Evolutionary conservation across 495 filamentous ascomycete genomes (phyloP).

Genomic region (Penicillium angulare): DNA sequence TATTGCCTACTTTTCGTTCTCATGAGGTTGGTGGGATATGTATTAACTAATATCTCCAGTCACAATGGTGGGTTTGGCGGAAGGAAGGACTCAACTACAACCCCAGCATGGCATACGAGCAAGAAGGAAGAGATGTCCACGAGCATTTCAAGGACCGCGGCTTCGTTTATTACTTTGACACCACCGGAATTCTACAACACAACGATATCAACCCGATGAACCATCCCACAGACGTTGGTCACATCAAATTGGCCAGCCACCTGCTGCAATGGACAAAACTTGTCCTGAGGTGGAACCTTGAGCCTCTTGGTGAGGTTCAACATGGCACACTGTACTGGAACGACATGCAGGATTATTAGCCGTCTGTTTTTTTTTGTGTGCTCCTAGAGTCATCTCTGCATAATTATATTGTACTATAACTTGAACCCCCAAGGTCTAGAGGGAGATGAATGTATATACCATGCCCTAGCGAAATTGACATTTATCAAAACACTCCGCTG

Average conservation of each 20-base stretch:
- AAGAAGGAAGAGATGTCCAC: conserved; percentile 55
- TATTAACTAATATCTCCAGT: conserved; percentile 30
- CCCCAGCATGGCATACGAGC: conserved; percentile 45
- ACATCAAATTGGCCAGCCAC: conserved; percentile 67
- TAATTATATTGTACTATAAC: neutral
- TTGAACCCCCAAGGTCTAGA: too few species aligned
- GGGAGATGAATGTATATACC: too few species aligned
- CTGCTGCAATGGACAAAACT: conserved; percentile 55
- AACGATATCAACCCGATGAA: conserved; percentile 64
- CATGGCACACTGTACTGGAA: conserved; percentile 65
- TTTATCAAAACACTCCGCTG: too few species aligned
- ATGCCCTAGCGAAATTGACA: too few species aligned
- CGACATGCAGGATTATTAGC: conserved; percentile 48
- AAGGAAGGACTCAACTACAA: conserved; percentile 52
- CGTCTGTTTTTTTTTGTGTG: neutral
- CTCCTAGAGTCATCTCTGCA: too few species aligned
- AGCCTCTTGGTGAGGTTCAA: conserved; percentile 62
- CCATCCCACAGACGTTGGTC: conserved; percentile 66
- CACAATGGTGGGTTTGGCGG: conserved; percentile 62
- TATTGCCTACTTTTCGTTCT: neutral
- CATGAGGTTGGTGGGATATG: neutral
- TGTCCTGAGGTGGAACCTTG: conserved; percentile 60
- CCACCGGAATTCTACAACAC: conserved; percentile 64
- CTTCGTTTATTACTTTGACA: conserved; percentile 69
- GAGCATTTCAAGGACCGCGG: conserved; percentile 54